A percentile compares a stretch with the other conserved stretches of the same genome.
Evolutionary conservation across 805 yeast species (phyloP).

Genomic region (Candida qinlingensis): DNA sequence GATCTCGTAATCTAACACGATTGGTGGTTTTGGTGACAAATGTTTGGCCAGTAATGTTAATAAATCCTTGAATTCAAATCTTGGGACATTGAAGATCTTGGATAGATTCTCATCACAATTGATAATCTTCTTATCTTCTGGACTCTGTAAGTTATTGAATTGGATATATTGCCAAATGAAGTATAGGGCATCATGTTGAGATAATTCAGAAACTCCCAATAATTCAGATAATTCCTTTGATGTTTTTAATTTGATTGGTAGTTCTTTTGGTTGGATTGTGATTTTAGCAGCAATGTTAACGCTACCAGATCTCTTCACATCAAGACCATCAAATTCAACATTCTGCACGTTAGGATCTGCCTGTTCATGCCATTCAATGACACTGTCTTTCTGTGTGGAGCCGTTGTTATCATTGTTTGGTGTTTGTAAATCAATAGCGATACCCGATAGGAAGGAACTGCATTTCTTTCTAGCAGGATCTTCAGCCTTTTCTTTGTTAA

Average conservation of each 20-base stretch:
- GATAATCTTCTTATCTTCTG: constrained; percentile 49
- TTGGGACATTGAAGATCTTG: constrained; percentile 40
- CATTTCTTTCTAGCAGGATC: constrained; percentile 54
- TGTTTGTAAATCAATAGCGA: constrained; percentile 66
- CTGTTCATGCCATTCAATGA: constrained; percentile 85
- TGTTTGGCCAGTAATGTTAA: constrained; percentile 65
- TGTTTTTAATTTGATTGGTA: constrained; percentile 60
- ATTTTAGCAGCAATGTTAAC: constrained; percentile 62
- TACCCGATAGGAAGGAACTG: constrained; percentile 74
- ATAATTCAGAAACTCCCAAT: constrained; percentile 70
- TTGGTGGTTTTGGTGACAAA: constrained; percentile 73
- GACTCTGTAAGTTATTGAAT: constrained; percentile 56
- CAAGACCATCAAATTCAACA: constrained; percentile 81
- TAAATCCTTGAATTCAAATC: constrained; percentile 65
- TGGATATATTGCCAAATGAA: constrained; percentile 76
- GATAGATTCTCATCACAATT: constrained; percentile 44
- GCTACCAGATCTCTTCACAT: constrained; percentile 74
- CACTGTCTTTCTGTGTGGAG: constrained; percentile 23
- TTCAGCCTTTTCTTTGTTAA: constrained; percentile 46
- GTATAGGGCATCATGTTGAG: constrained; percentile 81
- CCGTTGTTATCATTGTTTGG: constrained; percentile 9
- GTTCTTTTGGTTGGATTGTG: constrained; percentile 76
- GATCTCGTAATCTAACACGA: constrained; percentile 67
- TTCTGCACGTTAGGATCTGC: constrained; percentile 36
- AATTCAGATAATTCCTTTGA: constrained; percentile 63